phyloP scores from a whole-genome alignment of 352 stramenopile genomes.

The Phytophthora hybrid region DNA sequence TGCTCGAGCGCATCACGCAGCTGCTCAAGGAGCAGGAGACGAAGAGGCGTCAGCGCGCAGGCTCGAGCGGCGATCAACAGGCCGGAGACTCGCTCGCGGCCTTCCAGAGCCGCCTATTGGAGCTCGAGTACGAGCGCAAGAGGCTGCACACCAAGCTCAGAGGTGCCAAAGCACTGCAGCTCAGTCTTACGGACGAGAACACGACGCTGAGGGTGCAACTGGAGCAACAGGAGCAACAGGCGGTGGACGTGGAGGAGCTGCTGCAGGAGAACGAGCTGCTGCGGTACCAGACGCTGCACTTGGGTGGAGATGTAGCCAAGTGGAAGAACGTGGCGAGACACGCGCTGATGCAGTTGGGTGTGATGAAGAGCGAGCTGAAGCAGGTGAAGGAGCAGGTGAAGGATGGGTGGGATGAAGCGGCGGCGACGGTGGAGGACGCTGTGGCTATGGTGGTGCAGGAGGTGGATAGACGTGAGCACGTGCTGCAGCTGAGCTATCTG shows the following conservation, averaged over 20 bases:
- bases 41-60: conserved; percentile 31
- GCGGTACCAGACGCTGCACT: conserved; percentile 56
- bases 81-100: conserved; percentile 43
- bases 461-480: conserved; percentile 56
- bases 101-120: conserved; percentile 66
- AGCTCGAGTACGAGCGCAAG: conserved; percentile 80
- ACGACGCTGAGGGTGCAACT: conserved; percentile 58
- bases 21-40: conserved; percentile 61
- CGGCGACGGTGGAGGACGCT: conserved; percentile 45
- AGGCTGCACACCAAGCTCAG: conserved; percentile 71
- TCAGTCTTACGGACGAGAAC: conserved; percentile 79
- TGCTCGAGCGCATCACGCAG: conserved; percentile 68
- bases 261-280: no score
- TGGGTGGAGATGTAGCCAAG: conserved; percentile 52
- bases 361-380: conserved; percentile 50
- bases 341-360: conserved; percentile 43
- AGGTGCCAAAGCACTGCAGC: conserved; percentile 60
- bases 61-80: conserved; percentile 8
- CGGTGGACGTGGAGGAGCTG: conserved; percentile 62
- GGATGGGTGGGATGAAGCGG: conserved; percentile 43
- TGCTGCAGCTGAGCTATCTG: conserved; percentile 73
- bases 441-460: conserved; percentile 56
- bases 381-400: conserved; percentile 53
- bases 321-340: conserved; percentile 48
- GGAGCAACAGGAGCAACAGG: conserved; percentile 51